A percentile compares a stretch with the other conserved stretches of the same genome.
Conservation (phyloP, 192 early-diverging fungal species). For the Rhizophagus sp. region DNA sequence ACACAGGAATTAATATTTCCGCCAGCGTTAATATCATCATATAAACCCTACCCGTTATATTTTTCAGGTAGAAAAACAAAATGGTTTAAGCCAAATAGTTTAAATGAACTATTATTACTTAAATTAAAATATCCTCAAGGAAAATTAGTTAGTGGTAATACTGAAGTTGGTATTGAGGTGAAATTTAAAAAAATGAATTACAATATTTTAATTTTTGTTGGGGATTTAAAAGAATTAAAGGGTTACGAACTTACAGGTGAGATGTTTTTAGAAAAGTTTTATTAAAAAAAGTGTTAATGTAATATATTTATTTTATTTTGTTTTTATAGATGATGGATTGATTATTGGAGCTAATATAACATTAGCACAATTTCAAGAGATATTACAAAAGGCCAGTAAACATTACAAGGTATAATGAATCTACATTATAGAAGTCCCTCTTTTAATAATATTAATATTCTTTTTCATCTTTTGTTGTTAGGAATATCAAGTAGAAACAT, state of each 20-base stretch:
- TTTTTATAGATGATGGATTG: constrained; percentile 38
- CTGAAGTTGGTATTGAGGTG: constrained; percentile 78
- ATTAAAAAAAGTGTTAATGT: too few relatives aligned
- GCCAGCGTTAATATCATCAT: constrained; percentile 61
- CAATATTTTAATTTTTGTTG: constrained; percentile 61
- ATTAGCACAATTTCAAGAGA: constrained; percentile 60
- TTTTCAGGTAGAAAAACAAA: constrained; percentile 52
- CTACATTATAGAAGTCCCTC: too few relatives aligned
- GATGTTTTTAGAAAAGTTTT: too few relatives aligned
- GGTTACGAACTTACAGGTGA: constrained; percentile 39
- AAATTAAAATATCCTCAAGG: constrained; percentile 60
- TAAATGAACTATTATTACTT: constrained; percentile 52
- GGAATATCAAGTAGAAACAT: constrained; percentile 50
- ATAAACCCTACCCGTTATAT: constrained; percentile 46
- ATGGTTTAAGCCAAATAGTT: constrained; percentile 64
- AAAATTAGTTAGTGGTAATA: constrained; percentile 84
- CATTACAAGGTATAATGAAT: constrained; percentile 18
- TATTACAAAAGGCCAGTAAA: constrained; percentile 44
- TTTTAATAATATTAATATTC: background rate
- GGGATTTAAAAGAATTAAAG: constrained; percentile 72
- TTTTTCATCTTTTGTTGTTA: background rate
- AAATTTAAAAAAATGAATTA: constrained; percentile 73
- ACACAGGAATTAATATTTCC: constrained; percentile 72
- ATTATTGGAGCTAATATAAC: constrained; percentile 70
- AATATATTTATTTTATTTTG: background rate